phyloP scores from a whole-genome alignment of 2,329 filamentous ascomycete genomes.

The Pseudomassariella vexata region DNA sequence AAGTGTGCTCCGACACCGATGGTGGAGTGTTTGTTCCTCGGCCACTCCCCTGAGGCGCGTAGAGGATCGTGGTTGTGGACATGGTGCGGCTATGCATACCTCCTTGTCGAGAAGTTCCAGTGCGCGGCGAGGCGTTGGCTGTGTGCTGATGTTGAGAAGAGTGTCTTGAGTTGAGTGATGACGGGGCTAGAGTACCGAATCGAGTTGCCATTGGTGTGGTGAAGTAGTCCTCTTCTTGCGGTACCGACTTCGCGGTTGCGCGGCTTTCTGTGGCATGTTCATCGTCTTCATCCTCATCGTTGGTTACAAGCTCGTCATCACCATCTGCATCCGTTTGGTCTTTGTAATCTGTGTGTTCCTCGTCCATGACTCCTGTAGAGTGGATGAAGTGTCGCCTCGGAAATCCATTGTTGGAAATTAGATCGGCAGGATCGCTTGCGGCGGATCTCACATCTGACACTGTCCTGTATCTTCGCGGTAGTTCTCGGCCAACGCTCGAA shows the following conservation, averaged over 20 bases:
- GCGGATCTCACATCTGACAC: slow-evolving; percentile 54
- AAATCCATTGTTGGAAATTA: slow-evolving; percentile 40
- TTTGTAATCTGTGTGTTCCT: slow-evolving; percentile 40
- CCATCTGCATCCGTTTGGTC: slow-evolving; percentile 78
- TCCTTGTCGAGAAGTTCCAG: slow-evolving; percentile 26
- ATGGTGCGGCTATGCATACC: slow-evolving; percentile 63
- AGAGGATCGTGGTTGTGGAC: slow-evolving; percentile 80
- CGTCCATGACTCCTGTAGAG: slow-evolving; percentile 32
- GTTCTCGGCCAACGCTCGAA: slow-evolving; percentile 45
- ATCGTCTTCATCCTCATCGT: slow-evolving; percentile 65
- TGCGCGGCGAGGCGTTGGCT: slow-evolving; percentile 25
- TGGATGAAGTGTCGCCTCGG: slow-evolving; percentile 19
- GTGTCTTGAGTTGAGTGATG: slow-evolving; percentile 23
- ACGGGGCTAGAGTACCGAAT: slow-evolving; percentile 26
- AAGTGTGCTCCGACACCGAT: slow-evolving; percentile 34
- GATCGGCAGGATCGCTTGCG: slow-evolving; percentile 59
- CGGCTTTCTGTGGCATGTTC: slow-evolving; percentile 37
- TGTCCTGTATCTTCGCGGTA: slow-evolving; percentile 39
- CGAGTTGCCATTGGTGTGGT: slow-evolving; percentile 41
- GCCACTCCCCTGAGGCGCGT: slow-evolving; percentile 61
- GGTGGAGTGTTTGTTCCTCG: slow-evolving; percentile 20
- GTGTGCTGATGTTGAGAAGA: slow-evolving; percentile 17
- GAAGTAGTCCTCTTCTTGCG: slow-evolving; percentile 48
- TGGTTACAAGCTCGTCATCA: slow-evolving; percentile 83
- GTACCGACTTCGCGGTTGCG: slow-evolving; percentile 17